These are phyloP conservation scores for Coemansia sp. DNA, from an alignment of 192 early-diverging fungal genomes.

Conservation along the genomic window DNA sequence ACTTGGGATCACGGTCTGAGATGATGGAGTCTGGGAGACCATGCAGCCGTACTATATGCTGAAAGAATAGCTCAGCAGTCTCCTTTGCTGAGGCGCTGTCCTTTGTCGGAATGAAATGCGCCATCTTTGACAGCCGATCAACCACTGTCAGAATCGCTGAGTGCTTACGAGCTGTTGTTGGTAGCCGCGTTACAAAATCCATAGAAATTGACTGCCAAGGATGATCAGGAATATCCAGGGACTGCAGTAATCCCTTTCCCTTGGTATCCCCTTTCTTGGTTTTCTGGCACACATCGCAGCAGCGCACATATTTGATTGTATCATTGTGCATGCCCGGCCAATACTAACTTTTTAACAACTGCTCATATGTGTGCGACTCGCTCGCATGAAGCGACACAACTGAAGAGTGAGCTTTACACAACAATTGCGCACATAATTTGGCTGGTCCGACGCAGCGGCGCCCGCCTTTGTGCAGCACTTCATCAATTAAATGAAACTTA, in stretches of 20 bases:
- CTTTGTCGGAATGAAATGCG: constrained; percentile 6
- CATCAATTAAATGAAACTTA: too few relatives aligned
- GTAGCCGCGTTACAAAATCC: constrained; percentile 6
- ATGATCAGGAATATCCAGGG: constrained; percentile 4
- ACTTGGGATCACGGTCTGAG: constrained; percentile 5
- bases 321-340: too few relatives aligned
- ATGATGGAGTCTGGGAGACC: constrained; percentile 7
- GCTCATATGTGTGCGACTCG: too few relatives aligned
- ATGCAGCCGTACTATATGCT: neutral
- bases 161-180: neutral
- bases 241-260: constrained; percentile 1
- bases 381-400: too few relatives aligned
- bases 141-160: constrained; percentile 5
- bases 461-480: too few relatives aligned
- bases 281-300: constrained; percentile 12
- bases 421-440: too few relatives aligned
- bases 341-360: too few relatives aligned
- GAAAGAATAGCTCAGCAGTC: neutral
- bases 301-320: neutral
- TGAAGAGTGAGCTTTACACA: too few relatives aligned
- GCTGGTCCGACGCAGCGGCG: too few relatives aligned
- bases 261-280: neutral
- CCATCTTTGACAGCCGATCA: constrained; percentile 7
- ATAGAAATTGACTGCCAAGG: constrained; percentile 3
- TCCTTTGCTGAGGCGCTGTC: constrained; percentile 5